phyloP scores from a whole-genome alignment of 176 grass and related monocot genomes.

The Dactylis glomerata region DNA sequence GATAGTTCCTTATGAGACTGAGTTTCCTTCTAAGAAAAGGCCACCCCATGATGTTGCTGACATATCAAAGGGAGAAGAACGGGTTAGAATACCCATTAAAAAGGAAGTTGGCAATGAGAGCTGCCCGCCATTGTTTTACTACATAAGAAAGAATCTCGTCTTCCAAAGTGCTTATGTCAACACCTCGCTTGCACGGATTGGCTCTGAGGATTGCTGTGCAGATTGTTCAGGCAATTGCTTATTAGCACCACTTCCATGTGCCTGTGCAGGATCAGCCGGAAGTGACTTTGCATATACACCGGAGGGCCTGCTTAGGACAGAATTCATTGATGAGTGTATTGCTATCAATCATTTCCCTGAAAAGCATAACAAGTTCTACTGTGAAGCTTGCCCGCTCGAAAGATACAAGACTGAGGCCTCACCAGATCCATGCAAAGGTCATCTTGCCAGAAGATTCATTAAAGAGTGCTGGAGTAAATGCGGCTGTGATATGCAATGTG shows the following conservation, averaged over 20 bases:
- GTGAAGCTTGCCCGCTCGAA: constrained; percentile 64
- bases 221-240: constrained; percentile 75
- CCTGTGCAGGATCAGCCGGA: constrained; percentile 56
- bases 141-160: constrained; percentile 57
- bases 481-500: constrained; percentile 74
- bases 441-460: constrained; percentile 70
- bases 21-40: constrained; percentile 34
- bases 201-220: constrained; percentile 62
- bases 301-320: constrained; percentile 55
- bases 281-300: constrained; percentile 59
- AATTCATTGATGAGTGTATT: constrained; percentile 67
- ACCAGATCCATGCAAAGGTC: constrained; percentile 59
- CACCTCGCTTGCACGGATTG: constrained; percentile 66
- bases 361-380: constrained; percentile 48
- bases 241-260: constrained; percentile 53
- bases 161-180: constrained; percentile 59
- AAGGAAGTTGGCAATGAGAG: constrained; percentile 59
- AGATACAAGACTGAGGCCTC: constrained; percentile 37
- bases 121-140: constrained; percentile 55
- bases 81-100: constrained; percentile 53
- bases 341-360: constrained; percentile 36
- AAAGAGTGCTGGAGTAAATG: constrained; percentile 92
- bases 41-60: constrained; percentile 57
- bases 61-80: constrained; percentile 71
- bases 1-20: constrained; percentile 34